phyloP scores from a whole-genome alignment of 768 basidiomycete genomes.

The Lactarius quietus region DNA sequence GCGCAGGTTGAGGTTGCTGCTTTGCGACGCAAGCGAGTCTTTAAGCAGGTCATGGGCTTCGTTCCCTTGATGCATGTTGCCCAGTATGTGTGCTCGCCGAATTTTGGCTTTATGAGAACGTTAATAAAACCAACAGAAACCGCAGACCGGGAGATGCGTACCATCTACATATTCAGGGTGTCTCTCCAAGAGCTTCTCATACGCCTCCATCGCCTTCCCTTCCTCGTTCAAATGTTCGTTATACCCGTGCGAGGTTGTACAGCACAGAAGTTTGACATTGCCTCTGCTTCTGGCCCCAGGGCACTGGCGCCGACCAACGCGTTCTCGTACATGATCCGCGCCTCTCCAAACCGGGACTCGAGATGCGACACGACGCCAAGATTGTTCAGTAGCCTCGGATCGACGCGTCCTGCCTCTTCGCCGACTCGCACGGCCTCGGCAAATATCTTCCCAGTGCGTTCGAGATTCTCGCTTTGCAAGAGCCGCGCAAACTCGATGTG shows the following conservation, averaged over 20 bases:
- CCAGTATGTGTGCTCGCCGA: constrained; percentile 79
- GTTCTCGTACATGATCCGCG: constrained; percentile 64
- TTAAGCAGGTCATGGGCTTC: constrained; percentile 89
- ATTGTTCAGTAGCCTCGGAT: constrained; percentile 77
- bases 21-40: constrained; percentile 78
- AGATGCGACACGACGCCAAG: constrained; percentile 72
- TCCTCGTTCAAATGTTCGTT: constrained; percentile 81
- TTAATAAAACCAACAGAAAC: background rate
- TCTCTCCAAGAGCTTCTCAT: constrained; percentile 77
- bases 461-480: constrained; percentile 80
- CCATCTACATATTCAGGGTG: constrained; percentile 98
- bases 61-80: constrained; percentile 62
- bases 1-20: constrained; percentile 78
- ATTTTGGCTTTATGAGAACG: constrained; percentile 70
- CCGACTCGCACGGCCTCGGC: constrained; percentile 69
- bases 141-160: constrained; percentile 36
- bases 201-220: constrained; percentile 75
- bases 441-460: constrained; percentile 68
- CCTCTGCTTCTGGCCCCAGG: constrained; percentile 53
- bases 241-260: constrained; percentile 89
- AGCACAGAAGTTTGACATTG: constrained; percentile 76
- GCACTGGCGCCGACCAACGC: constrained; percentile 59
- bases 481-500: constrained; percentile 86
- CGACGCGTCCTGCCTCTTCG: constrained; percentile 43
- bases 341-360: constrained; percentile 55